Evolutionary conservation across 352 stramenopile genomes (phyloP).

Genomic region (Halophytophthora polymorphica): DNA sequence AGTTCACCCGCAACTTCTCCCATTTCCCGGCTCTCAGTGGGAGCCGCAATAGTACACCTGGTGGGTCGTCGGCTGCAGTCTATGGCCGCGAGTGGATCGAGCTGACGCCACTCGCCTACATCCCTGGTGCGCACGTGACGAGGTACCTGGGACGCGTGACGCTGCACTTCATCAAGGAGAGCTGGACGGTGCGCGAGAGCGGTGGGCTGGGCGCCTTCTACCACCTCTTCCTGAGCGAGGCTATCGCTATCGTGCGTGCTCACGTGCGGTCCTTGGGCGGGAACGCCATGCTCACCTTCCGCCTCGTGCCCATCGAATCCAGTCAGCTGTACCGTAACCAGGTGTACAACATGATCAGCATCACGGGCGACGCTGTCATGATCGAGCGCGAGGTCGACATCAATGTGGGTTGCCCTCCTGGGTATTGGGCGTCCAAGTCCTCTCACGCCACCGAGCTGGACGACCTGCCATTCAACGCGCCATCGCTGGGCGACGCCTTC

Average conservation of each 20-base stretch:
- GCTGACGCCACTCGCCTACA: slow-evolving; percentile 78
- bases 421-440: slow-evolving; percentile 31
- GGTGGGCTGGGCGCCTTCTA: slow-evolving; percentile 86
- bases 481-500: slow-evolving; percentile 15
- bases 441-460: slow-evolving; percentile 15
- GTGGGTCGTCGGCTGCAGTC: slow-evolving; percentile 10
- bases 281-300: slow-evolving; percentile 87
- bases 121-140: slow-evolving; percentile 62
- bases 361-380: slow-evolving; percentile 85
- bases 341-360: slow-evolving; percentile 92
- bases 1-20: slow-evolving; percentile 35
- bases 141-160: slow-evolving; percentile 84
- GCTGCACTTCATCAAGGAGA: slow-evolving; percentile 90
- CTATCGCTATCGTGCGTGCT: slow-evolving; percentile 81
- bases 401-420: slow-evolving; percentile 26
- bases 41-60: slow-evolving; percentile 13
- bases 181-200: slow-evolving; percentile 84
- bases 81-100: slow-evolving; percentile 82
- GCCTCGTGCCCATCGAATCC: slow-evolving; percentile 84
- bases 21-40: slow-evolving; percentile 24
- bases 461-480: slow-evolving; percentile 1
- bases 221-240: slow-evolving; percentile 85
- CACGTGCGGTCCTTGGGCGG: slow-evolving; percentile 80
- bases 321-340: slow-evolving; percentile 87
- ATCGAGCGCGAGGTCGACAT: slow-evolving; percentile 55